Evolutionary conservation across 352 stramenopile species (phyloP).

Genomic region (Globisporangium rhizosaccharum): DNA sequence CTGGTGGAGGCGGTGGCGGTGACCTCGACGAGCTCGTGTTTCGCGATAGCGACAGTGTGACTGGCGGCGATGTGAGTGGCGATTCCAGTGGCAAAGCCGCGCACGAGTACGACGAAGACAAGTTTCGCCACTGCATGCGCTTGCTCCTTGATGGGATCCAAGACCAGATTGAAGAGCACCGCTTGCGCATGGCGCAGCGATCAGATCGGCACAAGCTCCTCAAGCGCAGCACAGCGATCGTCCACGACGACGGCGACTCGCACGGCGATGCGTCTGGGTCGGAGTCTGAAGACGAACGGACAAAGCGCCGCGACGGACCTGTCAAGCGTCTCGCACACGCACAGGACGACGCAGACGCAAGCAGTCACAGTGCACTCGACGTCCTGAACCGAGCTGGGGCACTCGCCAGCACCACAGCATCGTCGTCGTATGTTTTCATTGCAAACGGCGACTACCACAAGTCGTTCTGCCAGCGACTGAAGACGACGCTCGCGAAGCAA

Average conservation of each 20-base stretch:
- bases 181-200: constrained; percentile 36
- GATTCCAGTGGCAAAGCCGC: constrained; percentile 8
- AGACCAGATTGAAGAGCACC: constrained; percentile 79
- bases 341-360: neutral
- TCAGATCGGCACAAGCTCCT: constrained; percentile 27
- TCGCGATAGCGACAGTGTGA: neutral
- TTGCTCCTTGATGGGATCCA: constrained; percentile 77
- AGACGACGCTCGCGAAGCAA: constrained; percentile 51
- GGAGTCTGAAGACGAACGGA: constrained; percentile 19
- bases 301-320: constrained; percentile 6
- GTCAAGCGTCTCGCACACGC: neutral
- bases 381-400: neutral
- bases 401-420: neutral
- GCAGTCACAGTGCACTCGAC: neutral
- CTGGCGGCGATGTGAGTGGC: constrained; percentile 2
- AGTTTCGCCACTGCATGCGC: constrained; percentile 56
- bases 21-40: neutral
- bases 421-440: constrained; percentile 59
- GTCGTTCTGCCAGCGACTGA: constrained; percentile 53
- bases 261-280: constrained; percentile 1
- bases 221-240: constrained; percentile 17
- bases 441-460: constrained; percentile 68
- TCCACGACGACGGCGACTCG: constrained; percentile 10
- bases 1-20: constrained; percentile 5
- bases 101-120: constrained; percentile 54